Evolutionary conservation across 805 yeast genomes (phyloP).

Genomic region (Debaryomyces hansenii): DNA sequence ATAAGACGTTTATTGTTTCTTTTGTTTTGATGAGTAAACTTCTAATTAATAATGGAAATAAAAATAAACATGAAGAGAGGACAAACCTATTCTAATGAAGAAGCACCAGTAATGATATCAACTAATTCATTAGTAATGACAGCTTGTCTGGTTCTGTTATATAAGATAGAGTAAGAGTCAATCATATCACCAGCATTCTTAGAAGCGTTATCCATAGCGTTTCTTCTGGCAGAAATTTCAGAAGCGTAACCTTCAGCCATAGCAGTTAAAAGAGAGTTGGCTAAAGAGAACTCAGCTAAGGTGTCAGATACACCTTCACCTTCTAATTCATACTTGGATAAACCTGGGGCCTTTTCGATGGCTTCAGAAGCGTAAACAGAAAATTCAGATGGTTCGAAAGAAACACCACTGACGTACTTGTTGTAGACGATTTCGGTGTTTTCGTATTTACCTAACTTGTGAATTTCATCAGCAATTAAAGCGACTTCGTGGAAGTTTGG

Average conservation of each 20-base stretch:
- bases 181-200: constrained; percentile 99
- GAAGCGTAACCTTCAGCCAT: constrained; percentile 98
- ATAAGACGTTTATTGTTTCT: constrained; percentile 3
- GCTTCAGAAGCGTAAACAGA: constrained; percentile 68
- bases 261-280: constrained; percentile 87
- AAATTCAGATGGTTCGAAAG: constrained; percentile 80
- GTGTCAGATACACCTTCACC: constrained; percentile 67
- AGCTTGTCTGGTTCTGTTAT: constrained; percentile 99
- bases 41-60: neutral
- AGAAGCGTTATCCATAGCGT: constrained; percentile 99
- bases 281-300: constrained; percentile 81
- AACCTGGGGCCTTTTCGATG: constrained; percentile 82
- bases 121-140: constrained; percentile 99
- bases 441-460: constrained; percentile 67
- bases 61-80: neutral
- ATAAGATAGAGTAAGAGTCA: constrained; percentile 90
- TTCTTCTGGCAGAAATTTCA: constrained; percentile 97
- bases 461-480: constrained; percentile 81
- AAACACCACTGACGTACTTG: constrained; percentile 81
- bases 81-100: constrained; percentile 79
- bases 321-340: constrained; percentile 76
- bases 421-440: constrained; percentile 82
- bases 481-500: constrained; percentile 93
- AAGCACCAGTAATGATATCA: constrained; percentile 99
- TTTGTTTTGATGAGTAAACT: neutral